A percentile compares a stretch with the other conserved stretches of the same genome.
Evolutionary conservation across 208 protist genomes (phyloP).

Genomic region (Hexamita inflata): DNA sequence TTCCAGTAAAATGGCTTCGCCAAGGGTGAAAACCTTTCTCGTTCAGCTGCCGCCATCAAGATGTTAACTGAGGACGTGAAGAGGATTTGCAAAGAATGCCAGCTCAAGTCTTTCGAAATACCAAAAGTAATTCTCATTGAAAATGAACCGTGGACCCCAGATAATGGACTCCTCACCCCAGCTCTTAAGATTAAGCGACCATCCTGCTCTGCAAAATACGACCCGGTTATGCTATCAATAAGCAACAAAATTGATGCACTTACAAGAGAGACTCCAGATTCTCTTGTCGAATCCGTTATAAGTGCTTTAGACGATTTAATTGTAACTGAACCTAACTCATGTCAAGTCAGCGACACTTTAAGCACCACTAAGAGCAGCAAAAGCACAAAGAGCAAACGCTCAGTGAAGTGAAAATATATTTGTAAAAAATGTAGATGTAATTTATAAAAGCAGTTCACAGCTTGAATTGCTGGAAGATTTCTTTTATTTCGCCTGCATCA

Average conservation of each 20-base stretch:
- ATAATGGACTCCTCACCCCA: conserved; percentile 15
- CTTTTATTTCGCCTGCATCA: too few species aligned
- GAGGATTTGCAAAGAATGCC: neutral
- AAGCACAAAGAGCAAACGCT: too few species aligned
- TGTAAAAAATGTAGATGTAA: too few species aligned
- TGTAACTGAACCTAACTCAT: too few species aligned
- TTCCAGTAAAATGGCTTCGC: neutral
- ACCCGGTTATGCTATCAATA: neutral
- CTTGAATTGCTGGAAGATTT: too few species aligned
- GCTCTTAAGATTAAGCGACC: conserved; percentile 27
- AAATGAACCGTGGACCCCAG: neutral
- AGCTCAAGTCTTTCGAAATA: neutral
- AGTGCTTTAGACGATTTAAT: too few species aligned
- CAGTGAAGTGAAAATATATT: too few species aligned
- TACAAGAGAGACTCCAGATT: too few species aligned
- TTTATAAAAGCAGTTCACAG: too few species aligned
- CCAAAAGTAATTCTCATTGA: neutral
- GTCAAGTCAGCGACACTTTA: too few species aligned
- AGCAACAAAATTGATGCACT: neutral
- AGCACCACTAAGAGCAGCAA: too few species aligned
- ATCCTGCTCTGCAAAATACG: neutral
- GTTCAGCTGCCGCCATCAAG: neutral
- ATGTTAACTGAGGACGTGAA: neutral
- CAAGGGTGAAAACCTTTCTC: neutral
- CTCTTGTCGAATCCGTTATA: too few species aligned